Evolutionary conservation across 2,329 filamentous ascomycete species (phyloP).

Genomic region (Rutstroemia sp.): DNA sequence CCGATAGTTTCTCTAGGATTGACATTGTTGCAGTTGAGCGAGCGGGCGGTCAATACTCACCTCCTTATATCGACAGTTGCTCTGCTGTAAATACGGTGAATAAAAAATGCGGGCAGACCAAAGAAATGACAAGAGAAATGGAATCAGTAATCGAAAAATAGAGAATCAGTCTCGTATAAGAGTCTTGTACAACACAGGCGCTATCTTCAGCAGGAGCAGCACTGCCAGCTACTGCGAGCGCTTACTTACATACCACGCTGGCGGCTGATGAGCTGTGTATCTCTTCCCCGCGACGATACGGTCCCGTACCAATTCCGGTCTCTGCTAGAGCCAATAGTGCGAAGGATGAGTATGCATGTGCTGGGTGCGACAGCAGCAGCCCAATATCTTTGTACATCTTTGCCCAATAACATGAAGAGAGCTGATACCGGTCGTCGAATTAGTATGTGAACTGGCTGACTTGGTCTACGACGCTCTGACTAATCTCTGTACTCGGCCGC

Average conservation of each 20-base stretch:
- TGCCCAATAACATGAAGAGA: too few relatives aligned
- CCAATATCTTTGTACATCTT: neutral
- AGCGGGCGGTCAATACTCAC: too few relatives aligned
- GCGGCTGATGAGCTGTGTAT: slow-evolving; percentile 3
- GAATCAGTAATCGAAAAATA: too few relatives aligned
- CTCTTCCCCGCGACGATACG: neutral
- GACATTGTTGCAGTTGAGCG: too few relatives aligned
- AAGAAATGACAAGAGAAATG: too few relatives aligned
- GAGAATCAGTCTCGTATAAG: neutral
- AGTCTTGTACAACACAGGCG: neutral
- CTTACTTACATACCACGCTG: slow-evolving; percentile 3
- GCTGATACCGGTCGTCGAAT: too few relatives aligned
- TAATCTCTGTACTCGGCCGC: neutral
- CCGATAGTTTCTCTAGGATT: neutral
- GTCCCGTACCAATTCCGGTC: neutral
- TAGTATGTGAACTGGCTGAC: too few relatives aligned
- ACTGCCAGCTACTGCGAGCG: neutral
- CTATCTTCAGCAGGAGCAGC: neutral
- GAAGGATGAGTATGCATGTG: neutral
- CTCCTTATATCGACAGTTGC: too few relatives aligned
- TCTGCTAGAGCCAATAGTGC: neutral
- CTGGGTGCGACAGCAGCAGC: neutral
- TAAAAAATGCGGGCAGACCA: too few relatives aligned
- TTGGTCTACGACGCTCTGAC: neutral
- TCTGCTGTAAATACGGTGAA: too few relatives aligned